Conservation (phyloP, 306 rosid genomes). For the Dalbergia oliveri region DNA sequence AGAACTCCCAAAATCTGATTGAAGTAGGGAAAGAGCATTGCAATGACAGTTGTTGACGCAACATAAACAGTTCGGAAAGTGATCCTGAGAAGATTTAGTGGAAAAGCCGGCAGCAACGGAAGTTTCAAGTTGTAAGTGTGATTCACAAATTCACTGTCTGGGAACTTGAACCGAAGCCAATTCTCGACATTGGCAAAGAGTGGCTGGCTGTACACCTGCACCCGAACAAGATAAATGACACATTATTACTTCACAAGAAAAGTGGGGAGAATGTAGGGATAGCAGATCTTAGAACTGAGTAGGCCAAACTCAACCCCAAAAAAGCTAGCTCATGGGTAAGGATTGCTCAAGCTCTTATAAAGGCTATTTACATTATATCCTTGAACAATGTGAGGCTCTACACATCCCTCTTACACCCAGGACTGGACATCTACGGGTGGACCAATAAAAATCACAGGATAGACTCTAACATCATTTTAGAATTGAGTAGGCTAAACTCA, state of each 20-base stretch:
- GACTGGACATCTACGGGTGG: too few species aligned
- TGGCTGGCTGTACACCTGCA: conserved; percentile 79
- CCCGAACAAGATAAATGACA: conserved; percentile 30
- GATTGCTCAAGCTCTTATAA: too few species aligned
- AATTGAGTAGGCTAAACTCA: too few species aligned
- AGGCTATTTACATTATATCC: too few species aligned
- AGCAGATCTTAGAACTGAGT: background rate
- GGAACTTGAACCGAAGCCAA: conserved; percentile 55
- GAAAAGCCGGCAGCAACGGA: conserved; percentile 55
- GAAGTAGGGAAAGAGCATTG: conserved; percentile 76
- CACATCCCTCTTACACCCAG: too few species aligned
- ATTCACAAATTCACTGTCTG: conserved; percentile 57
- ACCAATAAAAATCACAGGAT: too few species aligned
- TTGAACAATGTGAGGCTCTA: too few species aligned
- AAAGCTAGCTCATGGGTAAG: too few species aligned
- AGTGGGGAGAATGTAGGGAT: background rate
- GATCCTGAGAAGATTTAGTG: conserved; percentile 56
- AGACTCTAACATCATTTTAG: too few species aligned
- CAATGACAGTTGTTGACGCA: conserved; percentile 58
- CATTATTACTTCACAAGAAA: background rate
- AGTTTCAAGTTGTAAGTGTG: conserved; percentile 48
- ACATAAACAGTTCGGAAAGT: conserved; percentile 67
- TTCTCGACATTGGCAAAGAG: conserved; percentile 67
- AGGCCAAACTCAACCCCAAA: too few species aligned
- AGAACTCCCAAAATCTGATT: conserved; percentile 74